Conservation (phyloP, 2,329 filamentous ascomycete genomes). For the Phoma herbarum region DNA sequence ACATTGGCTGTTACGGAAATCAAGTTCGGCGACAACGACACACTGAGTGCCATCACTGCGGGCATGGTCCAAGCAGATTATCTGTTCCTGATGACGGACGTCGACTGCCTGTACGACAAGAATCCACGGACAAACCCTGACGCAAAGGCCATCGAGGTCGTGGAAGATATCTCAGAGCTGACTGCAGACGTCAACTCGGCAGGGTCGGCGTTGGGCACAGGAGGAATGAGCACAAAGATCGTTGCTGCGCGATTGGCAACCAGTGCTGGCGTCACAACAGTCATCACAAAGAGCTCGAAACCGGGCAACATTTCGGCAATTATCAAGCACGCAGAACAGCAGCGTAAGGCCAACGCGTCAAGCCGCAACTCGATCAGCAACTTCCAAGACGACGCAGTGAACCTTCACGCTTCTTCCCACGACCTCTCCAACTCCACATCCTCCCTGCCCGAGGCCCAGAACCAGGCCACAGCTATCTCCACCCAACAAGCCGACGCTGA, state of each 20-base stretch:
- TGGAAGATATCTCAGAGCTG: slow-evolving; percentile 84
- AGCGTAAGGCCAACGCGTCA: slow-evolving; percentile 54
- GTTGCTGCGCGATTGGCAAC: slow-evolving; percentile 91
- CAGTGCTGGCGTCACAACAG: slow-evolving; percentile 91
- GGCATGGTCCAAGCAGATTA: slow-evolving; percentile 98
- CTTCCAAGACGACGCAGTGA: slow-evolving; percentile 40
- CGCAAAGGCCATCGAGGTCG: slow-evolving; percentile 88
- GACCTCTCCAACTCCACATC: slow-evolving; percentile 35
- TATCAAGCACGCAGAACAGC: slow-evolving; percentile 78
- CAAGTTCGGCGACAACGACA: slow-evolving; percentile 99
- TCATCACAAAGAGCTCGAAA: slow-evolving; percentile 93
- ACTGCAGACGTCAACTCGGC: slow-evolving; percentile 90
- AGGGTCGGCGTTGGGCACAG: slow-evolving; percentile 88
- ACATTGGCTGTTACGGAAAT: slow-evolving; percentile 97
- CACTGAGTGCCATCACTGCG: slow-evolving; percentile 92
- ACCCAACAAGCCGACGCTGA: slow-evolving; percentile 37
- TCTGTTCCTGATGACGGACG: slow-evolving; percentile 98
- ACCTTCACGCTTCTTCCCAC: slow-evolving; percentile 31
- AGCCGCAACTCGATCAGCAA: slow-evolving; percentile 42
- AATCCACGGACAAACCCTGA: slow-evolving; percentile 88
- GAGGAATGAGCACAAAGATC: slow-evolving; percentile 98
- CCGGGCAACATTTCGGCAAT: slow-evolving; percentile 92
- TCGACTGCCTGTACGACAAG: slow-evolving; percentile 96
- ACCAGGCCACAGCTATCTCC: slow-evolving; percentile 25
- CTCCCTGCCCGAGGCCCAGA: slow-evolving; percentile 43